phyloP scores from a whole-genome alignment of 2,329 filamentous ascomycete species.

The Arthroderma sp. region DNA sequence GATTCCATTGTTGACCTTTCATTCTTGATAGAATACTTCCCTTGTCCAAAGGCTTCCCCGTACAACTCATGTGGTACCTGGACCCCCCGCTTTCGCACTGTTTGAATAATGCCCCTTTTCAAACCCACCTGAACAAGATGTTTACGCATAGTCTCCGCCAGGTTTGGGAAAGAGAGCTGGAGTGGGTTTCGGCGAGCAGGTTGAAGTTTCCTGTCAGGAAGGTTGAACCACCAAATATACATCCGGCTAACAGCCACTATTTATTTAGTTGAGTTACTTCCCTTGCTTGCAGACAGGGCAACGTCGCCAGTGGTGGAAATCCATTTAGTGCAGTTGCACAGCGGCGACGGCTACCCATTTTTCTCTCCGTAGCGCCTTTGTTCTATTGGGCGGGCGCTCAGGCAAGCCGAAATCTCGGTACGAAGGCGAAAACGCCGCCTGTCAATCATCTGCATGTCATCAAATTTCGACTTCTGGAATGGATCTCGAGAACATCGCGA shows the following conservation, averaged over 20 bases:
- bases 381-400: not conserved
- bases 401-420: not conserved
- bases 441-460: slow-evolving; percentile 5
- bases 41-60: not conserved
- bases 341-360: not conserved
- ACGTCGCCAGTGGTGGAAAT: not conserved
- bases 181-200: not conserved
- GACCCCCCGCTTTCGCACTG: not conserved
- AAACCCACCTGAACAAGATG: slow-evolving; percentile 5
- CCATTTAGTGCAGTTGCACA: not conserved
- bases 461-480: not conserved
- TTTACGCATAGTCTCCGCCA: not conserved
- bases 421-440: not conserved
- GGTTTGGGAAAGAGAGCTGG: not conserved
- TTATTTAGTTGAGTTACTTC: not conserved
- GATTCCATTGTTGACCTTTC: not conserved
- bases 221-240: not conserved
- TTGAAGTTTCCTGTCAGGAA: not conserved
- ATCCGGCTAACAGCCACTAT: not conserved
- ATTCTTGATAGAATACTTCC: not conserved
- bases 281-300: not conserved
- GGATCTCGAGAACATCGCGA: not conserved
- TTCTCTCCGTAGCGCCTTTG: not conserved
- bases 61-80: not conserved
- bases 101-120: not conserved